A percentile compares a stretch with the other conserved stretches of the same genome.
These are phyloP conservation scores for Aspergillus homomorphus DNA, from an alignment of 495 filamentous ascomycete species.

Conservation along the genomic window DNA sequence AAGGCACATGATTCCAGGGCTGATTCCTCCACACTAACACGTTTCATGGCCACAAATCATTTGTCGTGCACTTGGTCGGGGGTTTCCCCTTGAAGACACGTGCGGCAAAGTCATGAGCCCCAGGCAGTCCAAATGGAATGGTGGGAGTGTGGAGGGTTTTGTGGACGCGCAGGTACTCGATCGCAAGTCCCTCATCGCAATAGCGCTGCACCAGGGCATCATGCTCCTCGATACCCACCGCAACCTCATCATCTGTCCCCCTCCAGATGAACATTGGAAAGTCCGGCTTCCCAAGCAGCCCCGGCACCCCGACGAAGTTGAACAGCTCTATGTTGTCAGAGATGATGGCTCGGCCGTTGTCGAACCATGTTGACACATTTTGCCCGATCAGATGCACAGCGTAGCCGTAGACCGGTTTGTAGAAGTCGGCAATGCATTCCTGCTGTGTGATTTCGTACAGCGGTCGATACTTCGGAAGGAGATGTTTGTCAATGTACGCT, in stretches of 20 bases:
- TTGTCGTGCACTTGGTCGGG: not conserved
- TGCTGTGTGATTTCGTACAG: not conserved
- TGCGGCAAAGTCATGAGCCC: not conserved
- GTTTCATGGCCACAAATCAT: no score
- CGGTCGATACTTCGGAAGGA: not conserved
- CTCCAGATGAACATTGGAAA: slow-evolving; percentile 50
- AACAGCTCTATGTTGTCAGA: slow-evolving; percentile 7
- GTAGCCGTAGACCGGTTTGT: not conserved
- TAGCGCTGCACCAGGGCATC: slow-evolving; percentile 35
- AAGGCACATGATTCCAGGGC: no score
- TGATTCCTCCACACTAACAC: no score
- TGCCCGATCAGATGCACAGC: not conserved
- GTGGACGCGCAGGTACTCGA: not conserved
- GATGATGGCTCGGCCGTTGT: slow-evolving; percentile 2
- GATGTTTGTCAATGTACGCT: not conserved
- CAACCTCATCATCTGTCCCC: slow-evolving; percentile 40
- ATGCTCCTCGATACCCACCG: slow-evolving; percentile 28
- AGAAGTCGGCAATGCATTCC: not conserved
- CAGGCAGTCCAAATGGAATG: not conserved
- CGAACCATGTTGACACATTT: not conserved
- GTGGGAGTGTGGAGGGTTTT: not conserved
- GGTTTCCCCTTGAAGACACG: not conserved
- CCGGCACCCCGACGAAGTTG: slow-evolving; percentile 36
- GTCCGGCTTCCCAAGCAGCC: slow-evolving; percentile 38
- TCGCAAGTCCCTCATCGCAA: not conserved